A percentile compares a stretch with the other conserved stretches of the same genome.
Evolutionary conservation across 331 rosid genomes (phyloP).

Genomic region (Malus hybrid): DNA sequence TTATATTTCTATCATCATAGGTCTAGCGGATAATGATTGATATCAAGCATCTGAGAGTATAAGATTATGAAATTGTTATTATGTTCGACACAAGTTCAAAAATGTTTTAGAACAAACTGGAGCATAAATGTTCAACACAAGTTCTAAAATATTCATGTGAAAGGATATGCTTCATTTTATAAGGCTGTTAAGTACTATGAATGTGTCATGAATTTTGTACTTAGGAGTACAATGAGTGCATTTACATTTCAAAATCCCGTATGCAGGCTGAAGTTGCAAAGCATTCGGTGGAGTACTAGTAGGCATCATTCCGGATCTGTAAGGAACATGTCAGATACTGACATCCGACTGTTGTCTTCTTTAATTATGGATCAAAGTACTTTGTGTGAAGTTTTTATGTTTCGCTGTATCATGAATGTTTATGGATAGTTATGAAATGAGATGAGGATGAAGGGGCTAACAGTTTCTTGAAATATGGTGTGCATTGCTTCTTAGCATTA

Average conservation of each 20-base stretch:
- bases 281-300: conserved; percentile 55
- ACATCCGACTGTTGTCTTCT: not conserved
- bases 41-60: not conserved
- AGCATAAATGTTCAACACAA: not conserved
- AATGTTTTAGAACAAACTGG: not conserved
- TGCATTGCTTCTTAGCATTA: not conserved
- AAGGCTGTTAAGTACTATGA: not conserved
- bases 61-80: not conserved
- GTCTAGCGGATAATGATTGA: not conserved
- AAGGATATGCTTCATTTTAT: not conserved
- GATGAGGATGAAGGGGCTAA: not conserved
- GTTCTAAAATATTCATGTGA: not conserved
- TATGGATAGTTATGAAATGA: conserved; percentile 1
- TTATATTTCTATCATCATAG: too few relatives aligned
- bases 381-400: not conserved
- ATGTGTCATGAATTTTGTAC: not conserved
- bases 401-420: not conserved
- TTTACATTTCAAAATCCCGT: conserved; percentile 16
- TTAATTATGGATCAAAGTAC: not conserved
- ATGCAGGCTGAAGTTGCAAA: conserved; percentile 63
- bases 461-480: not conserved
- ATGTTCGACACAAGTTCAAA: not conserved
- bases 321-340: not conserved
- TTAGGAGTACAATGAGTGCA: not conserved
- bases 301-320: conserved; percentile 5